phyloP scores from a whole-genome alignment of 495 filamentous ascomycete genomes.

The Ascobolus immersus region DNA sequence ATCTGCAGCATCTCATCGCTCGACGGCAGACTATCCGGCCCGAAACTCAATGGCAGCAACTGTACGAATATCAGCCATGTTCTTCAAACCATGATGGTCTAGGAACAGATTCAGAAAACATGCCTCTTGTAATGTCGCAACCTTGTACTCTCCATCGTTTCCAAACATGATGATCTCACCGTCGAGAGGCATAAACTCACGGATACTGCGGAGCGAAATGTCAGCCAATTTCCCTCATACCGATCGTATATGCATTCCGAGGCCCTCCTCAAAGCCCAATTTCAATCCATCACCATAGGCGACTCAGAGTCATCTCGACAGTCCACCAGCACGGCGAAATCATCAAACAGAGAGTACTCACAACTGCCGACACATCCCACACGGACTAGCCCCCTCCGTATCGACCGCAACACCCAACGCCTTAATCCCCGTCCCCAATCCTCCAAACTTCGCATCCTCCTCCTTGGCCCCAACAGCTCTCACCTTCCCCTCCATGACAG shows the following conservation, averaged over 20 bases:
- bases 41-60: conserved; percentile 50
- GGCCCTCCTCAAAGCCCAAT: neutral
- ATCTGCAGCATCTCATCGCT: too few species aligned
- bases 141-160: conserved; percentile 35
- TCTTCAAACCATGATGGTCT: neutral
- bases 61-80: conserved; percentile 11
- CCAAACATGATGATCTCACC: conserved; percentile 85
- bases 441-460: conserved; percentile 16
- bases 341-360: conserved; percentile 17
- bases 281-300: neutral
- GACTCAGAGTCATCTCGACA: neutral
- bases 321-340: too few species aligned
- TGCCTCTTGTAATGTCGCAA: conserved; percentile 54
- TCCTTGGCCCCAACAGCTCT: neutral
- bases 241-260: neutral
- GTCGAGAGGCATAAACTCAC: conserved; percentile 43
- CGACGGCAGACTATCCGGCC: conserved; percentile 30
- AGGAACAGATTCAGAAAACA: conserved; percentile 12
- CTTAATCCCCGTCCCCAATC: conserved; percentile 44
- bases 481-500: conserved; percentile 22
- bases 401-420: conserved; percentile 75
- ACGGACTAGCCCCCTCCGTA: conserved; percentile 43
- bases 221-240: conserved; percentile 24
- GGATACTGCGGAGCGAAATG: conserved; percentile 40
- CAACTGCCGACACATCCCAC: conserved; percentile 44